phyloP scores from a whole-genome alignment of 2,329 filamentous ascomycete species.

The Arthrobotrys conoides region DNA sequence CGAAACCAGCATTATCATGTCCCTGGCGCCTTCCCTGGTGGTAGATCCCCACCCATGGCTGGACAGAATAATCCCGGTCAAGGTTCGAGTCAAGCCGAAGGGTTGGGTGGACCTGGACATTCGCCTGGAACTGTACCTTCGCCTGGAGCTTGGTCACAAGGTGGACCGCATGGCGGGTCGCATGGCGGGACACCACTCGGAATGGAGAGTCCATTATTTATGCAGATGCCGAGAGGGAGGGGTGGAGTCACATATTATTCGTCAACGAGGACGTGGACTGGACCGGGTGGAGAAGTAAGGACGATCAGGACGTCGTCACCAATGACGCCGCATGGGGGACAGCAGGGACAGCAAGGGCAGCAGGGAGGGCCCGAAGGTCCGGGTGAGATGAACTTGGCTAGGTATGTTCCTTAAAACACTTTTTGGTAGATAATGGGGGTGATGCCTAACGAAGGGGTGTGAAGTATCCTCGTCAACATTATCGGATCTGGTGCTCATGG shows the following conservation, averaged over 20 bases:
- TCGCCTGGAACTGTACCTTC: constrained; percentile 15
- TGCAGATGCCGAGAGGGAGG: constrained; percentile 45
- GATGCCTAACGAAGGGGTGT: not conserved
- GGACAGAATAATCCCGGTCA: constrained; percentile 48
- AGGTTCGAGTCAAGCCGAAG: constrained; percentile 48
- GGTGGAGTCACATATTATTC: constrained; percentile 53
- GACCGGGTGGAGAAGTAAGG: constrained; percentile 50
- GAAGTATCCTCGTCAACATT: constrained; percentile 47
- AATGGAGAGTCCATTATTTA: constrained; percentile 46
- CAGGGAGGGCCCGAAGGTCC: constrained; percentile 16
- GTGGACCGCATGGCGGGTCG: constrained; percentile 23
- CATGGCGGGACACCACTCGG: constrained; percentile 28
- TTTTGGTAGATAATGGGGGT: not conserved
- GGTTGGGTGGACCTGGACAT: constrained; percentile 33
- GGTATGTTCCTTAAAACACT: constrained; percentile 26
- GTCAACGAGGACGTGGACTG: constrained; percentile 54
- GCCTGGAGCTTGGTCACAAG: constrained; percentile 24
- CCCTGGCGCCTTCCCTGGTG: constrained; percentile 25
- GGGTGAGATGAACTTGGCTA: constrained; percentile 33
- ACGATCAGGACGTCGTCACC: constrained; percentile 56
- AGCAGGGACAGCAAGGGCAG: too few species aligned
- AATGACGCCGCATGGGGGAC: constrained; percentile 48
- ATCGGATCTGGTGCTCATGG: constrained; percentile 35
- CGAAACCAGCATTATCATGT: not conserved
- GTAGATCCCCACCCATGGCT: constrained; percentile 28